phyloP scores from a whole-genome alignment of 2,329 filamentous ascomycete genomes.

The Tolypocladium inflatum region DNA sequence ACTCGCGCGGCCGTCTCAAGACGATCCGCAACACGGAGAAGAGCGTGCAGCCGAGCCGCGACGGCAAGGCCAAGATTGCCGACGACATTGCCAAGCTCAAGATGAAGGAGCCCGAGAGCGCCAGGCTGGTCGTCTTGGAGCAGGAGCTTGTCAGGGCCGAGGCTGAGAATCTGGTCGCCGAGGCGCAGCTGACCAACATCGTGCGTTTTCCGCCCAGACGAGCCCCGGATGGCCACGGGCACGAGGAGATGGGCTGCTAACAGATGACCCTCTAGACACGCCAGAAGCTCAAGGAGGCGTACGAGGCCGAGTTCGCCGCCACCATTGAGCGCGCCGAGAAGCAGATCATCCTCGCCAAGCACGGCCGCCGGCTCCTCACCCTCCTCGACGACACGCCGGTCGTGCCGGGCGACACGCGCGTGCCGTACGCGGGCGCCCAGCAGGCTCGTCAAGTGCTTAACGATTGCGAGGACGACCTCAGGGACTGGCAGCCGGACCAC shows the following conservation, averaged over 20 bases:
- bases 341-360: slow-evolving; percentile 86
- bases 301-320: slow-evolving; percentile 77
- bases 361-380: slow-evolving; percentile 75
- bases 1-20: slow-evolving; percentile 75
- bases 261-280: slow-evolving; percentile 54
- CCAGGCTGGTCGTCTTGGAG: slow-evolving; percentile 74
- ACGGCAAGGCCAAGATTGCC: slow-evolving; percentile 76
- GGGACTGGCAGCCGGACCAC: slow-evolving; percentile 54
- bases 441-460: slow-evolving; percentile 80
- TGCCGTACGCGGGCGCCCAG: slow-evolving; percentile 54
- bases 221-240: background rate
- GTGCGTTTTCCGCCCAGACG: slow-evolving; percentile 38
- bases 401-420: slow-evolving; percentile 71
- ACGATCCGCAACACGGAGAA: slow-evolving; percentile 91
- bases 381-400: slow-evolving; percentile 85
- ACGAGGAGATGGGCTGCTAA: background rate
- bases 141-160: slow-evolving; percentile 95
- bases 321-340: slow-evolving; percentile 96
- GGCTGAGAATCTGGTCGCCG: slow-evolving; percentile 90
- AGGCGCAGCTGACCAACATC: slow-evolving; percentile 92
- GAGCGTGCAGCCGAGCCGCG: slow-evolving; percentile 86
- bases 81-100: slow-evolving; percentile 91
- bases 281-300: slow-evolving; percentile 92
- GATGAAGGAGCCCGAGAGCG: slow-evolving; percentile 80
- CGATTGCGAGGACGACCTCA: slow-evolving; percentile 83